These are phyloP conservation scores for Trametes sanguinea DNA, from an alignment of 768 basidiomycete species.

Conservation along the genomic window DNA sequence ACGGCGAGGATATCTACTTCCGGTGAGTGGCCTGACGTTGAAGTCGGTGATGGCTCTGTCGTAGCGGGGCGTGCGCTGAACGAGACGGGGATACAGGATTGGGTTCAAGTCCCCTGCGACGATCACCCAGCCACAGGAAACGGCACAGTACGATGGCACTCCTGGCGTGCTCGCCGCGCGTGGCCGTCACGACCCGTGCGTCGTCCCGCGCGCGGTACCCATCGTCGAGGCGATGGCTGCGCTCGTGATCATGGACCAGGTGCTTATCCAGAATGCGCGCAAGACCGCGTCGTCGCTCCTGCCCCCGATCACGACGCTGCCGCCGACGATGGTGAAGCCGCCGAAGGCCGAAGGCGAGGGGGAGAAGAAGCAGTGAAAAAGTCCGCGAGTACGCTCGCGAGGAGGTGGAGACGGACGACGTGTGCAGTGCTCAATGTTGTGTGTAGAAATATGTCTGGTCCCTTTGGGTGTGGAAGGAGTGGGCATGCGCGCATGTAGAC, in stretches of 20 bases:
- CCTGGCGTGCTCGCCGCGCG: constrained; percentile 85
- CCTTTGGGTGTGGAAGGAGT: neutral
- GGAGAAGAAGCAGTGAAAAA: neutral
- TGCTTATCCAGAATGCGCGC: constrained; percentile 88
- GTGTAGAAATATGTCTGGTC: too few species aligned
- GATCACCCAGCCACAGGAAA: constrained; percentile 88
- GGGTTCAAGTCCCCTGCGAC: constrained; percentile 99
- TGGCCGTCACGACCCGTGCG: constrained; percentile 96
- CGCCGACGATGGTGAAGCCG: constrained; percentile 87
- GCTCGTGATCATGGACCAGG: constrained; percentile 91
- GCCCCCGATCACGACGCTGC: constrained; percentile 86
- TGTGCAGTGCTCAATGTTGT: too few species aligned
- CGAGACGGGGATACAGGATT: constrained; percentile 47
- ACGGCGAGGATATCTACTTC: constrained; percentile 97
- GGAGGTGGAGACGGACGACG: too few species aligned
- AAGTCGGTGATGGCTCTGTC: too few species aligned
- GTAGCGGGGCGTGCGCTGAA: too few species aligned
- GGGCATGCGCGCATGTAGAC: neutral
- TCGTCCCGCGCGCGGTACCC: constrained; percentile 94
- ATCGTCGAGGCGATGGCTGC: constrained; percentile 99
- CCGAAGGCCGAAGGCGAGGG: constrained; percentile 4
- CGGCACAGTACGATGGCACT: constrained; percentile 93
- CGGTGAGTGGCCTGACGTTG: too few species aligned
- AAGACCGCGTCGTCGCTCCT: constrained; percentile 71
- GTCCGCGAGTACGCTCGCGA: neutral